Evolutionary conservation across 75 land plant genomes (phyloP).

Genomic region (Pinus tabuliformis): DNA sequence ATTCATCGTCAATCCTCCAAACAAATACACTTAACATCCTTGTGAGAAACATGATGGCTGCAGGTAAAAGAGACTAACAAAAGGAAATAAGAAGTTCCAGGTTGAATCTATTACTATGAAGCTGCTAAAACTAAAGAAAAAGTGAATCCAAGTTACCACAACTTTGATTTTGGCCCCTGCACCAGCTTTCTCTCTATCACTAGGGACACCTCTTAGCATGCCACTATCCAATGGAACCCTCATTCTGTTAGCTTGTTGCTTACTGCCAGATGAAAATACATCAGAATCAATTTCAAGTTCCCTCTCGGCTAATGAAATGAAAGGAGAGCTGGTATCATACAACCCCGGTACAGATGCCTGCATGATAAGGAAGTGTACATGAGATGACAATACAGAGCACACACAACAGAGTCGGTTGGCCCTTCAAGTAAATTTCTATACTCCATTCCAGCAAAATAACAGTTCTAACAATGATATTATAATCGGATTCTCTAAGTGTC

Average conservation of each 20-base stretch:
- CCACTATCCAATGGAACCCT: conserved; percentile 31
- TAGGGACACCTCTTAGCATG: conserved; percentile 14
- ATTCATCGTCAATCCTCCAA: neutral
- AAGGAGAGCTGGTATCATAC: conserved; percentile 31
- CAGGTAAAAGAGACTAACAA: neutral
- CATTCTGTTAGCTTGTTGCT: conserved; percentile 17
- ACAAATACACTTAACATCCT: neutral
- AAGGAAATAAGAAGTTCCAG: neutral
- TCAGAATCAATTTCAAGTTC: conserved; percentile 42
- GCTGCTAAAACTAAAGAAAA: neutral
- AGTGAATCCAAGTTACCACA: conserved; percentile 30
- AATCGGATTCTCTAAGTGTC: neutral
- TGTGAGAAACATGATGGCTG: neutral
- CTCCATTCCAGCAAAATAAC: neutral
- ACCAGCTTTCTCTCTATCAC: conserved; percentile 18
- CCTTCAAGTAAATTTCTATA: too few relatives aligned
- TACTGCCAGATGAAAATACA: conserved; percentile 7
- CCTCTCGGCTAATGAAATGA: conserved; percentile 37
- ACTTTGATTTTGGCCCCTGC: conserved; percentile 49
- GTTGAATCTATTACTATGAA: neutral
- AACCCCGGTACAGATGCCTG: conserved; percentile 32
- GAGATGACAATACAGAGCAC: neutral
- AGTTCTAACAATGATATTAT: neutral
- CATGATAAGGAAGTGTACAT: conserved; percentile 1
- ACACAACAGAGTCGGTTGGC: neutral